Base-by-base conservation (phyloP, 2,329 filamentous ascomycete genomes). In the Aciculosporium take region DNA sequence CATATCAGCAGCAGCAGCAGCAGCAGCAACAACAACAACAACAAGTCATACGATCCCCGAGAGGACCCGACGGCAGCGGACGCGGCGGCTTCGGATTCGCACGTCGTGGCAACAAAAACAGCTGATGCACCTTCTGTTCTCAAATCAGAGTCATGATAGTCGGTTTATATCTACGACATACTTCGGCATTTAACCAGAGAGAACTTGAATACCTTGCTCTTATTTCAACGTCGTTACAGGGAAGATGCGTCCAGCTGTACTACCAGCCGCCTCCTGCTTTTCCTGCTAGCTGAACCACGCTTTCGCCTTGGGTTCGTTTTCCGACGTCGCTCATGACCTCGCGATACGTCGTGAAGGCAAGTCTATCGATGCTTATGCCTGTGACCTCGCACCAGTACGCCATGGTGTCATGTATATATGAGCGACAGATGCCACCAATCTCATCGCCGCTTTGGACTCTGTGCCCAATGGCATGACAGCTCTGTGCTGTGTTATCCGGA, bases 221-320 rank as follows among this genome's bases (percentile, higher is more conserved):
- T 20, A 20, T 29, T 10, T 15, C 13, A 20, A 7, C 8, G 9
- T 17, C n/a, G 7, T n/a, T 15, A 17, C 27, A 18, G n/a, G 25
- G 3, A 24, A 28, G 15, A 21, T 27, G 23, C 23, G 17, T 23
- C 12, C n/a, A 34, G 30, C 23, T 28, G 24, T 20, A 29, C 58
- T 71, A 96, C 91, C 91, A 98, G 20, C 91, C 91, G 40, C 91
- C 91, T 40, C 88, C 91, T 52, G 88, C 84, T 61, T 87, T 91
- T 42, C 86, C 81, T 36, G 89, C 89, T 54, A 98, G 69, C 55
- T 91, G 86, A 44, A 87, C 82, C 31, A 94, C 88, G 45, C 80
- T 76, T 55, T 93, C 83, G 33, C 84, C 81, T 56, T 87, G 82
- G 45, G 70, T 67, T 60, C 68, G 55, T 65, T 91, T 94, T 39